Evolutionary conservation across 306 rosid species (phyloP).

Genomic region (Clitoria ternatea): DNA sequence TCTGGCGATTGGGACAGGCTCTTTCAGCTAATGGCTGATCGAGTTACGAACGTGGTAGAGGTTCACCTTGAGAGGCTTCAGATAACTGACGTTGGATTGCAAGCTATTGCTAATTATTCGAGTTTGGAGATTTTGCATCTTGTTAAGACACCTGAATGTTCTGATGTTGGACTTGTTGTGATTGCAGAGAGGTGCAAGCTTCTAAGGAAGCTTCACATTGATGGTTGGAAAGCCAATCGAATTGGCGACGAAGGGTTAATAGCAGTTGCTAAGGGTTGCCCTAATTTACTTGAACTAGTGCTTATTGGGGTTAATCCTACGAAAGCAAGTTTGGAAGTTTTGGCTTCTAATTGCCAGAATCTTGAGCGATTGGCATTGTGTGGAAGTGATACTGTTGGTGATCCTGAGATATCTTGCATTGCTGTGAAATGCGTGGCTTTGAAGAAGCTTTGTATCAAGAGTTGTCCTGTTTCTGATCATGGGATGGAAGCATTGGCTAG

Average conservation of each 20-base stretch:
- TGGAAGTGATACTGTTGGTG: constrained; percentile 91
- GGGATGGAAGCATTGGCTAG: constrained; percentile 79
- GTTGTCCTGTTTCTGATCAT: constrained; percentile 79
- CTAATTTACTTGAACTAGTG: constrained; percentile 82
- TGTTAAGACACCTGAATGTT: constrained; percentile 90
- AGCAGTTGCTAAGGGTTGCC: constrained; percentile 70
- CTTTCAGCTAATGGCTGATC: constrained; percentile 44
- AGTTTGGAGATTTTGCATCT: constrained; percentile 88
- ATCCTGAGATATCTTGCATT: constrained; percentile 80
- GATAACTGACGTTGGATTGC: constrained; percentile 71
- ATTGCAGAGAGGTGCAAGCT: constrained; percentile 79
- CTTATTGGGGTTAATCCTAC: constrained; percentile 95
- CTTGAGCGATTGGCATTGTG: constrained; percentile 92
- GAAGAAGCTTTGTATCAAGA: constrained; percentile 93
- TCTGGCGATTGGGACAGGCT: constrained; percentile 94
- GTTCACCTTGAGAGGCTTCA: constrained; percentile 89
- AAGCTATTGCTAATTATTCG: constrained; percentile 63
- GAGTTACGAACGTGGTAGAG: constrained; percentile 52
- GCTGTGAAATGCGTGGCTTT: constrained; percentile 83
- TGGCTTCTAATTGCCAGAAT: constrained; percentile 81
- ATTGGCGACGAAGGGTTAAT: constrained; percentile 87
- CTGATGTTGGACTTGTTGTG: constrained; percentile 64
- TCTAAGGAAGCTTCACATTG: constrained; percentile 87
- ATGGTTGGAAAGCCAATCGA: constrained; percentile 91
- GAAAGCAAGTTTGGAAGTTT: constrained; percentile 59